Percentiles rank a stretch among this genome's conserved stretches.
Evolutionary conservation across 1,139 yeast genomes (phyloP).

Genomic region (Kazachstania sp.): DNA sequence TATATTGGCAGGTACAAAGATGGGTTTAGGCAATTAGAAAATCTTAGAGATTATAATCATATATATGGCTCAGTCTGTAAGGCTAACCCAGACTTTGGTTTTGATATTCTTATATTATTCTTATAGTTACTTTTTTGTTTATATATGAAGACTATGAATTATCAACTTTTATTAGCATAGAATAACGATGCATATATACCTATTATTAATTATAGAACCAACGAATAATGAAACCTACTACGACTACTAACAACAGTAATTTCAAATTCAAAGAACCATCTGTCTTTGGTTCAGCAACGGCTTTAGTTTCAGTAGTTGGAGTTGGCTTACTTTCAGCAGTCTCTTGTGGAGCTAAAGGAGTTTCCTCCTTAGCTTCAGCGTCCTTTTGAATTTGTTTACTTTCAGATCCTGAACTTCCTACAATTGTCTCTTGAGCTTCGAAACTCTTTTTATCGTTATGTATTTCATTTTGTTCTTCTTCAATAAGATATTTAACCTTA

Average conservation of each 20-base stretch:
- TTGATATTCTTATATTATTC: no score
- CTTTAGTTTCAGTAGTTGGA: slow-evolving; percentile 32
- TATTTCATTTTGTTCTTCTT: background rate
- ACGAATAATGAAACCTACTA: slow-evolving; percentile 51
- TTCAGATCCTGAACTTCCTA: background rate
- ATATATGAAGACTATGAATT: background rate
- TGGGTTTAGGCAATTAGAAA: no score
- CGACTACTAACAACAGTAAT: slow-evolving; percentile 43
- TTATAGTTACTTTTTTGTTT: no score
- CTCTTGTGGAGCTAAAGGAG: background rate
- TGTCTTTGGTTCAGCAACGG: background rate
- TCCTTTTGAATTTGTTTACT: slow-evolving; percentile 1
- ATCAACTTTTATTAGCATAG: background rate
- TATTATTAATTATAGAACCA: slow-evolving; percentile 40
- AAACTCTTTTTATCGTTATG: background rate
- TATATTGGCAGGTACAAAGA: no score
- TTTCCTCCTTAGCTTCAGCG: background rate
- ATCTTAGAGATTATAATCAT: no score
- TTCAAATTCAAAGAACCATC: slow-evolving; percentile 32
- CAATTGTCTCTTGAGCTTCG: background rate
- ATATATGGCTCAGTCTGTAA: no score
- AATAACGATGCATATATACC: background rate
- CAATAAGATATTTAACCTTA: slow-evolving; percentile 55
- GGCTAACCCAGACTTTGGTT: no score
- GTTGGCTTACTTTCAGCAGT: slow-evolving; percentile 3